Evolutionary conservation across 2,329 filamentous ascomycete species (phyloP), one percentile per base, ranked within the genome.

Genomic region (Lecanosticta acicola): DNA sequence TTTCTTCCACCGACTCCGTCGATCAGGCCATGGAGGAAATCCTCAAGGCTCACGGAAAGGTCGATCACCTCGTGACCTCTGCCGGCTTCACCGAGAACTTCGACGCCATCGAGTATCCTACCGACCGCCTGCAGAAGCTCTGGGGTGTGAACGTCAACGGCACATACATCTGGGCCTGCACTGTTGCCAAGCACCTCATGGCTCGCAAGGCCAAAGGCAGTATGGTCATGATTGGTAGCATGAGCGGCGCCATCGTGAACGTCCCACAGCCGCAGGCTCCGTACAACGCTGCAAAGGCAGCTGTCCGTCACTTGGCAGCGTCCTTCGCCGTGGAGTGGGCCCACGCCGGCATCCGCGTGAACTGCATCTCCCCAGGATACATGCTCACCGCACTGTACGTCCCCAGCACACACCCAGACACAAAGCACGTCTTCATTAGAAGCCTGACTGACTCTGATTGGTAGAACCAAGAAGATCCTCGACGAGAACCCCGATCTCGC

Each of bases 71-170:
- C 19, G 90, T 97, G 59, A 96, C 91, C 19, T 94, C 88, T n/a
- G 91, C 91, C 40, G 91, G 91, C 37, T 95, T 97, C 72, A 93
- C 87, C 11, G 91, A 96, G 73, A 96, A 96, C 73, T 94, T 89
- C 63, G 85, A 94, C 60, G 91, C 91, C 38, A 85, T 90, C 60
- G 82, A 83, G 57, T 97, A 97, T 71, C 90, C 90, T 1, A 81
- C 90, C 57, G 88, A 95, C 58, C 85, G 90, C 55, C 84, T 96
- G 69, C 82, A 90, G 68, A 94, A 94, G 74, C 81, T 97, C 13
- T 96, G 88, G 88, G 83, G 81, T 40, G 91, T 96, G 64, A 95
- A 96, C 56, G 89, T 97, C 1, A 87, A 86, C 61, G 91, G 91
- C 17, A 94, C 90, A 44, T 96, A 94, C 66, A 75, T 95, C 29